phyloP scores from a whole-genome alignment of 495 filamentous ascomycete genomes.

The Lasiosphaeris hirsuta region DNA sequence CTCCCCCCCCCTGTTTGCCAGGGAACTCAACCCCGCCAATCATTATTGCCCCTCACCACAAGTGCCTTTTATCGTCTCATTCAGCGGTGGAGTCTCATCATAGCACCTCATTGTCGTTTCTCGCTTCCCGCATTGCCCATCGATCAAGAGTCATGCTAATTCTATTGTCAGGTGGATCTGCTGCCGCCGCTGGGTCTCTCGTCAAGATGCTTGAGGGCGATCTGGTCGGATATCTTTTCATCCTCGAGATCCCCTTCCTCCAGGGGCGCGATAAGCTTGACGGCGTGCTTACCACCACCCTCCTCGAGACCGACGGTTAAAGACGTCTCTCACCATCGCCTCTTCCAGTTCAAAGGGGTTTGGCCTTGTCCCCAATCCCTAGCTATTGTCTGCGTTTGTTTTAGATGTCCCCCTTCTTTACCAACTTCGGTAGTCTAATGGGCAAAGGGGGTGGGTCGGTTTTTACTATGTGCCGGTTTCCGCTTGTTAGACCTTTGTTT shows the following conservation, averaged over 20 bases:
- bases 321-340: too few relatives aligned
- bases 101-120: constrained; percentile 8
- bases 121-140: too few relatives aligned
- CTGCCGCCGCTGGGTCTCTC: constrained; percentile 79
- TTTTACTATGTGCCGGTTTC: too few relatives aligned
- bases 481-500: too few relatives aligned
- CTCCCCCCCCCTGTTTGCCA: background rate
- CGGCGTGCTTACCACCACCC: constrained; percentile 74
- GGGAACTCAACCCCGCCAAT: constrained; percentile 1
- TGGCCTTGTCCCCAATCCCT: too few relatives aligned
- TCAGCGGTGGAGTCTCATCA: background rate
- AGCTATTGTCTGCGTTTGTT: too few relatives aligned
- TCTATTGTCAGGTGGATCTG: constrained; percentile 70
- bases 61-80: constrained; percentile 1
- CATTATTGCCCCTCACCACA: constrained; percentile 9
- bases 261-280: constrained; percentile 86
- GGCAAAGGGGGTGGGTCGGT: too few relatives aligned
- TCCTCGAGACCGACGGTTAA: constrained; percentile 56
- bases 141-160: constrained; percentile 8
- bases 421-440: too few relatives aligned
- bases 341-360: too few relatives aligned
- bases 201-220: constrained; percentile 82
- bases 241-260: constrained; percentile 93
- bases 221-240: constrained; percentile 85
- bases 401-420: too few relatives aligned